These are phyloP conservation scores for Zelonia costaricensis DNA, from an alignment of 208 protist species.

Conservation along the genomic window DNA sequence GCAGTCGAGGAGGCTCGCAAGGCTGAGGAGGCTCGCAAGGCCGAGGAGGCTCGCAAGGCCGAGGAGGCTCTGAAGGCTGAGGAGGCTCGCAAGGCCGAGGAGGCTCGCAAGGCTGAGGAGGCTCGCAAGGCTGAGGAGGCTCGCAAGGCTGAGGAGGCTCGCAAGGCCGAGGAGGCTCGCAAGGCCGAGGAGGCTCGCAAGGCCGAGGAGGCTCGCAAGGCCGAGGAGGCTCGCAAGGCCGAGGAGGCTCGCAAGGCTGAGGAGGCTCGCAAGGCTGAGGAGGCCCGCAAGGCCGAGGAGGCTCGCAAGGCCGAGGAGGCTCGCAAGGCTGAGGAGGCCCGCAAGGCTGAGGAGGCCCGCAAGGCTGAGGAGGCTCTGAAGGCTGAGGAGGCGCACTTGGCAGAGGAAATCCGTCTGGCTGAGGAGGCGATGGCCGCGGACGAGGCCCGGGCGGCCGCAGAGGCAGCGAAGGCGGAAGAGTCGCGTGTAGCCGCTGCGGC, in stretches of 20 bases:
- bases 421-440: conserved; percentile 1
- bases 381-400: background rate
- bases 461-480: background rate
- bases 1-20: background rate
- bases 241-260: background rate
- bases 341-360: background rate
- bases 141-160: background rate
- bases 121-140: background rate
- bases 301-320: background rate
- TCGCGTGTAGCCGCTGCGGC: conserved; percentile 13
- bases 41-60: conserved; percentile 16
- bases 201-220: background rate
- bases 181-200: background rate
- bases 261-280: background rate
- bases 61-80: conserved; percentile 16
- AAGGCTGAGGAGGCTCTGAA: background rate
- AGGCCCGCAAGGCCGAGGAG: background rate
- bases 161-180: background rate
- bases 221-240: background rate
- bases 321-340: background rate
- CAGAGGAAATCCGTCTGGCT: background rate
- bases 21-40: conserved; percentile 4
- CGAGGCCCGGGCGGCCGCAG: background rate
- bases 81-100: too few relatives aligned
- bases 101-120: background rate